Base-by-base conservation (phyloP, 1,284 basidiomycete species). In the Ganoderma lingzhi region DNA sequence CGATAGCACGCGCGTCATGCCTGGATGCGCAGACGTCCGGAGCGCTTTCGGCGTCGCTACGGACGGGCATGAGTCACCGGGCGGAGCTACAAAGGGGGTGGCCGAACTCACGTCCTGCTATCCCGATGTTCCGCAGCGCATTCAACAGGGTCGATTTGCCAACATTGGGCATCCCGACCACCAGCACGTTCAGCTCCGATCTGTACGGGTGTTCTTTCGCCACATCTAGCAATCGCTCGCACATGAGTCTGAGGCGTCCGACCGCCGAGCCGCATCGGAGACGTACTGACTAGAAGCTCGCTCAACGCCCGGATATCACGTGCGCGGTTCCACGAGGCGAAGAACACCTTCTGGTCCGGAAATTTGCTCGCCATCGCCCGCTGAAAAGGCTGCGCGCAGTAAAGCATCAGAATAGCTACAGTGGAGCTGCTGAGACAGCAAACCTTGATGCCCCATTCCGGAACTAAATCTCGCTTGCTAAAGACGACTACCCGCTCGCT, bases 151-250 rank as follows among this genome's bases (percentile, higher is more conserved):
- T 96, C 37, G 96, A 98, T 83, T 99, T 99, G 62, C 98, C 98
- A 55, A 99, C 96, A 79, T 99, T 99, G 5, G 97, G 97, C 97
- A 99, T 99, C 32, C 97, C 97, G 64, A 97, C 91, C 32, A 98
- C 95, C 6, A 98, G 86, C 9, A 98, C 90, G 77, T 96, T 96
- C 72, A 95, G 82, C 78, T 95, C 93, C 68, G 90, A 88, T 59
- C 89, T 83, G 70, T 91, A 87, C 64, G 88, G 87, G 77, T 91
- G 86, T 55, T 84, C 82, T 74, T 88, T 89, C 44, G 93, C 93
- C 74, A 94, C 87, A 71, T 88, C 93, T 95, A n/a, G 1, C n/a
- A 30, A 32, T 35, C 55, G 41, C 17, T 35, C 55, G 41, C 17
- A 12, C 51, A 48, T 63, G 56, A 70, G 65, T 61, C 23, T 23